Evolutionary conservation across 768 basidiomycete species (phyloP).

Genomic region (Lentinula raphanica): DNA sequence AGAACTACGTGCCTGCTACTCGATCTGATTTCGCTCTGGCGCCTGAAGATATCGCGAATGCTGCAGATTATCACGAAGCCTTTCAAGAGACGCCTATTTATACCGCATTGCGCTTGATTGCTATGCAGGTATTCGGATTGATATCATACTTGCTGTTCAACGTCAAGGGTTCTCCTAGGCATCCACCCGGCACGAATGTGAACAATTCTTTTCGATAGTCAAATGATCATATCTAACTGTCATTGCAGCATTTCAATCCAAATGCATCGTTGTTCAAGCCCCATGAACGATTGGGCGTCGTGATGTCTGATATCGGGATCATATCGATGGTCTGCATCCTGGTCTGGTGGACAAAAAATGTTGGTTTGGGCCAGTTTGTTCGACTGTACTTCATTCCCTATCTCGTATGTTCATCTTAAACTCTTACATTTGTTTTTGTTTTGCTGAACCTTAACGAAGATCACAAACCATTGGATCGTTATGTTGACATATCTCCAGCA

Average conservation of each 20-base stretch:
- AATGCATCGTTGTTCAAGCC: slow-evolving; percentile 47
- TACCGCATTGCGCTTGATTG: slow-evolving; percentile 40
- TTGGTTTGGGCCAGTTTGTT: slow-evolving; percentile 34
- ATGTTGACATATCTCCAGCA: slow-evolving; percentile 63
- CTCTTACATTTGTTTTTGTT: too few relatives aligned
- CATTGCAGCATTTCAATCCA: slow-evolving; percentile 47
- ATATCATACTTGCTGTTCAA: slow-evolving; percentile 46
- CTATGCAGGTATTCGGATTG: slow-evolving; percentile 49
- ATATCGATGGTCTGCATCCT: slow-evolving; percentile 34
- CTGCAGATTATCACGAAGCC: slow-evolving; percentile 42
- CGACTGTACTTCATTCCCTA: slow-evolving; percentile 47
- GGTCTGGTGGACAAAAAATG: slow-evolving; percentile 29
- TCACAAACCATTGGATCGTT: slow-evolving; percentile 45
- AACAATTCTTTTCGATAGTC: too few relatives aligned
- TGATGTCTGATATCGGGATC: slow-evolving; percentile 46
- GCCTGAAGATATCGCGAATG: slow-evolving; percentile 27
- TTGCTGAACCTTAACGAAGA: too few relatives aligned
- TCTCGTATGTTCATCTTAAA: too few relatives aligned
- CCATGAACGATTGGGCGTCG: slow-evolving; percentile 39
- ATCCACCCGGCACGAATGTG: slow-evolving; percentile 31
- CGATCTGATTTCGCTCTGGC: slow-evolving; percentile 40
- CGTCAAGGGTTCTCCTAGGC: slow-evolving; percentile 40
- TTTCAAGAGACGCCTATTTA: slow-evolving; percentile 52
- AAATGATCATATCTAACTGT: too few relatives aligned
- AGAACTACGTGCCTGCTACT: slow-evolving; percentile 63